phyloP scores from a whole-genome alignment of 2,329 filamentous ascomycete species.

The Knoxdaviesia proteae region DNA sequence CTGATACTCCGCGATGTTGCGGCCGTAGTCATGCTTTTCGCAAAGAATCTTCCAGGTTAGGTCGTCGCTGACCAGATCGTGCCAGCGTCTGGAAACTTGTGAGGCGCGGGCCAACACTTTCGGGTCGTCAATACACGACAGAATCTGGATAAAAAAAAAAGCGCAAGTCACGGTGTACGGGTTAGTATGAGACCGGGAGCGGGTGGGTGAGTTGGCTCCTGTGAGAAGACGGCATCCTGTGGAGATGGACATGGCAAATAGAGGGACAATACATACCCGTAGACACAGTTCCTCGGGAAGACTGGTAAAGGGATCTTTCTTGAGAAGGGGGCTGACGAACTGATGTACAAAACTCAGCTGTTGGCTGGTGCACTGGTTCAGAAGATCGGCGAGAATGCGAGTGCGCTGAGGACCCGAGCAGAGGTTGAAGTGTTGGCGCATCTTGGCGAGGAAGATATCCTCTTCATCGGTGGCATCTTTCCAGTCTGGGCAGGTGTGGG shows the following conservation, averaged over 20 bases:
- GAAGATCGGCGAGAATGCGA: slow-evolving; percentile 63
- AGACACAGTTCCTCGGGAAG: slow-evolving; percentile 86
- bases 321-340: slow-evolving; percentile 81
- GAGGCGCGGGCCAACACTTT: slow-evolving; percentile 83
- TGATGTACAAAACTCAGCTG: slow-evolving; percentile 91
- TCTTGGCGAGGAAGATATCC: slow-evolving; percentile 60
- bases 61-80: slow-evolving; percentile 82
- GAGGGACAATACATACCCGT: slow-evolving; percentile 38
- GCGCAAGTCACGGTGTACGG: slow-evolving; percentile 1
- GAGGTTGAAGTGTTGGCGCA: slow-evolving; percentile 60
- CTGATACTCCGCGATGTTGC: slow-evolving; percentile 28
- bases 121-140: slow-evolving; percentile 93
- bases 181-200: not conserved
- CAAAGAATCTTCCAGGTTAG: slow-evolving; percentile 97
- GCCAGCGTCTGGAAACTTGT: slow-evolving; percentile 89
- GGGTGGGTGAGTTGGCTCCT: not conserved
- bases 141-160: slow-evolving; percentile 37
- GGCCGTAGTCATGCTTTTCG: slow-evolving; percentile 78
- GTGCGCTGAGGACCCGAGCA: slow-evolving; percentile 59
- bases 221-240: not conserved
- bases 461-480: slow-evolving; percentile 48
- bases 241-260: not conserved
- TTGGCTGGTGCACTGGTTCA: slow-evolving; percentile 88
- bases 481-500: slow-evolving; percentile 47
- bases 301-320: slow-evolving; percentile 87